Conservation (phyloP, 225 moss, liverwort and hornwort genomes). For the Polytrichum formosum region DNA sequence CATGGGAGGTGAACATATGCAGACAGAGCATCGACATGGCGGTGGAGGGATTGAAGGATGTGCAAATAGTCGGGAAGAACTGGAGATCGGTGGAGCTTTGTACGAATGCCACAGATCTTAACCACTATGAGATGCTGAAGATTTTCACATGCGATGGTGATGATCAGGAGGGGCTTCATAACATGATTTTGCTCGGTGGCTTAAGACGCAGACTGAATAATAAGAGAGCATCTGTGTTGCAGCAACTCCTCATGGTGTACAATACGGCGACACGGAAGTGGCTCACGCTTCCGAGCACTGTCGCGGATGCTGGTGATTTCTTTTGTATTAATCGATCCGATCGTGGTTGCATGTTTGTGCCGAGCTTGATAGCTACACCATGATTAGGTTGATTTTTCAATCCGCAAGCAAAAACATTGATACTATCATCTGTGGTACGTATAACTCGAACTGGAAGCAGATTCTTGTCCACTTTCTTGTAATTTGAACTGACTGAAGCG, state of each 20-base stretch:
- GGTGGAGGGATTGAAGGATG: neutral
- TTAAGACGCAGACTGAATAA: neutral
- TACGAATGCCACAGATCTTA: neutral
- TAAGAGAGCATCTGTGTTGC: neutral
- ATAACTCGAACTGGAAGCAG: neutral
- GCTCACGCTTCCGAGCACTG: neutral
- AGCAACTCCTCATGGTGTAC: conserved; percentile 12
- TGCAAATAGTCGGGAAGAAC: neutral
- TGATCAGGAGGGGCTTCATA: neutral
- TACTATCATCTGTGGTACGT: too few species aligned
- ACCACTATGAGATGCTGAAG: neutral
- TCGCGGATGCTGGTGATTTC: neutral
- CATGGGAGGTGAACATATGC: neutral
- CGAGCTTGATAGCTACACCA: conserved; percentile 3
- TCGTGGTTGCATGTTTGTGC: conserved; percentile 6
- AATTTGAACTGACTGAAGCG: neutral
- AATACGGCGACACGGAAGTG: neutral
- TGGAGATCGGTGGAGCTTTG: neutral
- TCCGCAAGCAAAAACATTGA: too few species aligned
- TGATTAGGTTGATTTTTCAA: neutral
- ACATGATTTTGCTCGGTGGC: conserved; percentile 2
- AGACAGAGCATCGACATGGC: neutral
- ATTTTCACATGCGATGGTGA: neutral
- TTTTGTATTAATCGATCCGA: conserved; percentile 7
- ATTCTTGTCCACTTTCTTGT: neutral